Evolutionary conservation across 1,284 basidiomycete genomes (phyloP), one percentile per base, ranked within the genome.

Genomic region (Ceratobasidium sp.): DNA sequence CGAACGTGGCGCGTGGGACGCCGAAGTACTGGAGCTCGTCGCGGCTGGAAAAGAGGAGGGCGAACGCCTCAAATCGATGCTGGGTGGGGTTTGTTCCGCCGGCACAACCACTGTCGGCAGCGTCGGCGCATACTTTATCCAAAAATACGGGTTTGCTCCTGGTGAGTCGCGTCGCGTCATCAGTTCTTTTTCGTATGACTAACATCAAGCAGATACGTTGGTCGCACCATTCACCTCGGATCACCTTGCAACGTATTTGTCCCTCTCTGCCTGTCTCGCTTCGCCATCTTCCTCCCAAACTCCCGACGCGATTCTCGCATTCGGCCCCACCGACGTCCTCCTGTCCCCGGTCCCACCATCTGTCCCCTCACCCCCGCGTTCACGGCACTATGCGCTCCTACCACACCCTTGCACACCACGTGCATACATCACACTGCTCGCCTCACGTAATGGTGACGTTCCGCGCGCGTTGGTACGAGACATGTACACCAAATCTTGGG

Each of bases 401-500:
- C 90, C 91, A 6, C 91, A 94, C 79, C 49, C 71, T 11, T 69
- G 52, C 71, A 61, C 46, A 3, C 71, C 50, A 1, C 28, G 64
- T 41, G 21, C 49, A n/a, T 47, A 73, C 35, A 43, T 73, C 4
- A 62, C 43, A 6, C 32, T 49, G 9, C 52, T 67, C 6, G 47
- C 46, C 61, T 57, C 73, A n/a, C 77, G 91, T 79, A 93, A 93
- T 78, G 91, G 91, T 9, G 93, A 93, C 77, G 88, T 93, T n/a
- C 91, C 92, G 8, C 87, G 93, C 55, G 90, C 91, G 0, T 85
- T 94, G 32, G 91, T 93, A 28, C 88, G 92, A 73, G 92, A 94
- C 77, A 91, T 94, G 89, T 94, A 95, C 79, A 93, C 91, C 50
- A 94, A 94, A 81, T 92, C 90, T 73, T 95, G 93, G 93, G 91